phyloP scores from a whole-genome alignment of 495 filamentous ascomycete genomes.

The Talaromyces proteolyticus region DNA sequence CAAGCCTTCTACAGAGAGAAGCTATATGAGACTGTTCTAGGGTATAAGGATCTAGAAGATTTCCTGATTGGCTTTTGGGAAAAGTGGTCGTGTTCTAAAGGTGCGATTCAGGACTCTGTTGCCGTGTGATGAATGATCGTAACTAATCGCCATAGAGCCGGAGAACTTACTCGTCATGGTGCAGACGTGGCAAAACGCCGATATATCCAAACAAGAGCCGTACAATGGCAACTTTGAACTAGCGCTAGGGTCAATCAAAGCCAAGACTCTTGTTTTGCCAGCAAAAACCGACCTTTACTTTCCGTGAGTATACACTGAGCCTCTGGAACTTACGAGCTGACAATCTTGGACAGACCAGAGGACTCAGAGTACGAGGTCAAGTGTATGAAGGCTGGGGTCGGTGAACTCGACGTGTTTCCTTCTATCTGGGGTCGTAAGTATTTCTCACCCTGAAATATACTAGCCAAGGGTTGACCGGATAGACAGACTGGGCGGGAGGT shows the following conservation, averaged over 20 bases:
- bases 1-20: constrained; percentile 67
- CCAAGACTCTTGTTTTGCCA: constrained; percentile 60
- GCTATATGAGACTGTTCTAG: constrained; percentile 53
- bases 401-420: constrained; percentile 50
- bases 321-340: constrained; percentile 8
- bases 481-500: constrained; percentile 51
- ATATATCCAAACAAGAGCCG: constrained; percentile 55
- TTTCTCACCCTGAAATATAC: constrained; percentile 1
- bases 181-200: constrained; percentile 69
- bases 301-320: constrained; percentile 38
- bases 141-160: constrained; percentile 38
- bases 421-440: constrained; percentile 64
- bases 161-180: constrained; percentile 63
- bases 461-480: constrained; percentile 8
- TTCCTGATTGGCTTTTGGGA: constrained; percentile 72
- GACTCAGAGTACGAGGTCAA: constrained; percentile 64
- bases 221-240: constrained; percentile 60
- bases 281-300: constrained; percentile 69
- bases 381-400: constrained; percentile 56
- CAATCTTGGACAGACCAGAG: constrained; percentile 41
- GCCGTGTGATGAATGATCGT: constrained; percentile 8
- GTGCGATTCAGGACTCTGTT: constrained; percentile 17
- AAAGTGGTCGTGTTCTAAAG: constrained; percentile 60
- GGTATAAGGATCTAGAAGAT: constrained; percentile 58
- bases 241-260: constrained; percentile 62